Evolutionary conservation across 345 rosid genomes (phyloP).

Genomic region (Hibiscus tridactylites): DNA sequence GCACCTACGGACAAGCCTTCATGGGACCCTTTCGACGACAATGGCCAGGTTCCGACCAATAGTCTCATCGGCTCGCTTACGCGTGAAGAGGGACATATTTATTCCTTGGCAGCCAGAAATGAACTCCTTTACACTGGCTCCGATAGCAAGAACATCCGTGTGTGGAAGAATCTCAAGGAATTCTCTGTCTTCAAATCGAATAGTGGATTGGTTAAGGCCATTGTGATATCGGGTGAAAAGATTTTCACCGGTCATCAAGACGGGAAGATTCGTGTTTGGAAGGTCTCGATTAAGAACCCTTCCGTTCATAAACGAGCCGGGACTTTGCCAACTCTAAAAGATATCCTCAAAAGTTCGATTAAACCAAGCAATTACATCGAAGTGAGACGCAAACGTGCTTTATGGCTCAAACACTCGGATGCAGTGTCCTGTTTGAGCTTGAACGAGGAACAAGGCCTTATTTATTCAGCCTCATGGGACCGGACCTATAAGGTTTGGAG

Average conservation of each 20-base stretch:
- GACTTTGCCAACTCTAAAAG: slow-evolving; percentile 74
- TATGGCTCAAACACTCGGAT: slow-evolving; percentile 93
- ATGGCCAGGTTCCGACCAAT: slow-evolving; percentile 26
- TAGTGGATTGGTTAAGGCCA: slow-evolving; percentile 89
- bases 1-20: slow-evolving; percentile 36
- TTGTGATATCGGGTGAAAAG: slow-evolving; percentile 68
- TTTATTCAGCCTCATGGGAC: slow-evolving; percentile 98
- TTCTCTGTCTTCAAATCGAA: slow-evolving; percentile 81
- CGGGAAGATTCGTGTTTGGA: slow-evolving; percentile 92
- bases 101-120: slow-evolving; percentile 75
- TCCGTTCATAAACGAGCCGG: slow-evolving; percentile 68
- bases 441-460: slow-evolving; percentile 49
- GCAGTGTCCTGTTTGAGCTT: slow-evolving; percentile 81
- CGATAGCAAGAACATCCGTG: slow-evolving; percentile 94
- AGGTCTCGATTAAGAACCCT: slow-evolving; percentile 54
- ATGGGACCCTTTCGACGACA: slow-evolving; percentile 45
- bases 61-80: slow-evolving; percentile 77
- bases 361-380: slow-evolving; percentile 80
- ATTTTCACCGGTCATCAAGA: slow-evolving; percentile 95
- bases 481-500: slow-evolving; percentile 89
- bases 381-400: slow-evolving; percentile 53
- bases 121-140: slow-evolving; percentile 94
- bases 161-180: slow-evolving; percentile 87
- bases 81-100: slow-evolving; percentile 92
- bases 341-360: slow-evolving; percentile 78